These are phyloP conservation scores for Dillenia turbinata DNA, from an alignment of 164 flowering plant genomes.

Conservation along the genomic window DNA sequence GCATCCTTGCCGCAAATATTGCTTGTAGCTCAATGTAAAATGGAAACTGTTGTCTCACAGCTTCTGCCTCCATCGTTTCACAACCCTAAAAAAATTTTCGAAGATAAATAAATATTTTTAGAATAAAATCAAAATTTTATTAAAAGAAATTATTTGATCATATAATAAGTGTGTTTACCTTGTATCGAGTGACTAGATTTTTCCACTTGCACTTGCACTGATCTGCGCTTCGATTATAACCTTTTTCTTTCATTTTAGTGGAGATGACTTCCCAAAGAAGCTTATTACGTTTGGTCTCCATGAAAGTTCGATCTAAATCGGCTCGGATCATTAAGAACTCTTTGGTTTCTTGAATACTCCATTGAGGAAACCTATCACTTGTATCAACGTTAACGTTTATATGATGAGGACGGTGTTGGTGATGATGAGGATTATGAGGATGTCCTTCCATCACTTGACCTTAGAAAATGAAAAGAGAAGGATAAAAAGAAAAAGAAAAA, in stretches of 20 bases:
- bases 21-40: constrained; percentile 72
- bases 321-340: constrained; percentile 68
- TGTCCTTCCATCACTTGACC: constrained; percentile 40
- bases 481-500: background rate
- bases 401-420: constrained; percentile 22
- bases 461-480: constrained; percentile 4
- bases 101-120: background rate
- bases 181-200: constrained; percentile 78
- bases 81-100: constrained; percentile 45
- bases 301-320: constrained; percentile 75
- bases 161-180: constrained; percentile 29
- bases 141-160: background rate
- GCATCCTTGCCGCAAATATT: constrained; percentile 73
- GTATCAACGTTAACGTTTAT: constrained; percentile 17
- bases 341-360: constrained; percentile 79
- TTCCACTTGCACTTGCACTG: constrained; percentile 99
- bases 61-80: constrained; percentile 76
- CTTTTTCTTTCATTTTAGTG: constrained; percentile 71
- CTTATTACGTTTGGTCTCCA: constrained; percentile 90
- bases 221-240: constrained; percentile 72
- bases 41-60: constrained; percentile 72
- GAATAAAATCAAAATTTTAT: background rate
- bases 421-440: constrained; percentile 30
- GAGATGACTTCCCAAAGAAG: constrained; percentile 79
- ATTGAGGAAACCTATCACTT: constrained; percentile 77